phyloP scores from a whole-genome alignment of 169 alveolate genomes.

The Plasmodium relictum region DNA sequence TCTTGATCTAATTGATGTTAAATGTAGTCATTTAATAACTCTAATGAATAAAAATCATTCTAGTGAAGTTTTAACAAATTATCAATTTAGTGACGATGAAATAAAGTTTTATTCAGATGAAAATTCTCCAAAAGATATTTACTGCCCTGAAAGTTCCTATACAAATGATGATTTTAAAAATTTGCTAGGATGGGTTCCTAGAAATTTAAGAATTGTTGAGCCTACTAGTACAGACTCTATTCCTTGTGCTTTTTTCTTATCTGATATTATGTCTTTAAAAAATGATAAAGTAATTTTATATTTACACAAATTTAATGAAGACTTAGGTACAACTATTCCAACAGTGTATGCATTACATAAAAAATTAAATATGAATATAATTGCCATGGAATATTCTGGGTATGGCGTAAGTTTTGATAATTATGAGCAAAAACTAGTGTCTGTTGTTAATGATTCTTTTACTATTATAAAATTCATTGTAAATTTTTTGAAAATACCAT shows the following conservation, averaged over 20 bases:
- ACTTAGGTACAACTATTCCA: constrained; percentile 66
- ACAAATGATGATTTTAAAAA: constrained; percentile 70
- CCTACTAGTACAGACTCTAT: constrained; percentile 53
- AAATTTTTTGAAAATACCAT: constrained; percentile 48
- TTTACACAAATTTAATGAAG: constrained; percentile 71
- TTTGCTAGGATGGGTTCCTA: constrained; percentile 76
- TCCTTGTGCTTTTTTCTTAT: constrained; percentile 69
- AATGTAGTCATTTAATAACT: constrained; percentile 25
- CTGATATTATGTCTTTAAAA: constrained; percentile 5
- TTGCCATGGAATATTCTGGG: constrained; percentile 76
- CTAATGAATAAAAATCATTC: constrained; percentile 6
- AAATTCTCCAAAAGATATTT: constrained; percentile 20
- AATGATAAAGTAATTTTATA: constrained; percentile 54
- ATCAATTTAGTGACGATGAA: constrained; percentile 74
- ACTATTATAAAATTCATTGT: constrained; percentile 72
- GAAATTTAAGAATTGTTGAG: constrained; percentile 45
- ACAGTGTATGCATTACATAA: constrained; percentile 59
- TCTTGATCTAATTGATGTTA: constrained; percentile 43
- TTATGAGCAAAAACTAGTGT: constrained; percentile 55
- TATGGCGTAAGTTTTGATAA: constrained; percentile 66
- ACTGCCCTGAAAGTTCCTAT: constrained; percentile 59
- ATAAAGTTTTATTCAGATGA: constrained; percentile 61
- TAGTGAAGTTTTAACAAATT: constrained; percentile 37
- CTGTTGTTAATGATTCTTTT: constrained; percentile 62
- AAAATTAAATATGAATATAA: constrained; percentile 57